Base-by-base conservation (phyloP, 352 stramenopile species). In the Hyaloperonospora brassicae region DNA sequence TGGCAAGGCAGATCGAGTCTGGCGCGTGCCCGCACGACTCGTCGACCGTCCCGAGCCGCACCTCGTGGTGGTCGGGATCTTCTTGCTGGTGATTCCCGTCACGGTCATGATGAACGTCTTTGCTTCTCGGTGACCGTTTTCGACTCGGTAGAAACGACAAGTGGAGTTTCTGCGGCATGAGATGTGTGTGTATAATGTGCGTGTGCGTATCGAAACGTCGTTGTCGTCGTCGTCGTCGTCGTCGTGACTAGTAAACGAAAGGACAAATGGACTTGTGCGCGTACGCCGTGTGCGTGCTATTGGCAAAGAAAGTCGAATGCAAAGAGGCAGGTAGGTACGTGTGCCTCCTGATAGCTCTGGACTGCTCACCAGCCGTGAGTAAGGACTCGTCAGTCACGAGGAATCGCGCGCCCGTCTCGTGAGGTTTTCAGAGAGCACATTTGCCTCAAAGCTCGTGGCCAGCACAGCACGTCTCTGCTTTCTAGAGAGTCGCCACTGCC, bases 91-190 rank as follows among this genome's bases (percentile, higher is more conserved):
- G 14, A 36, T 34, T 30, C 2, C 2, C 10, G 11, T 34, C 23
- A n/a, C 31, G 14, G 10, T 14, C 23, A 40, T 9, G 17, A 17
- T 17, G 17, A 17, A 17, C 17, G 31, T 12, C 34, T 40, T 31
- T 48, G 8, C 12, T 41, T 2, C 12, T 35, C 14, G 47, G 21
- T 17, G 55, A 39, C 24, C 55, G 40, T 45, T 56, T 57, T 25
- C 51, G 58, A 22, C 30, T 34, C 13, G 46, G 59, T 5, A 59
- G 34, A 68, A 71, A 56, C 36, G 55, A 44, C 35, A 66, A 65
- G 25, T 71, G 63, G 14, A 64, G 46, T 36, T 51, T 30, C 22
- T 41, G 66, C 23, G 54, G 59, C 63, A 71, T 71, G 38, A 31
- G 7, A 6, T 24, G 21, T 31, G 35, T 14, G 22, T 44, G 1